These are phyloP conservation scores for Papiliotrema fonsecae DNA, from an alignment of 1,284 basidiomycete genomes.

Conservation along the genomic window DNA sequence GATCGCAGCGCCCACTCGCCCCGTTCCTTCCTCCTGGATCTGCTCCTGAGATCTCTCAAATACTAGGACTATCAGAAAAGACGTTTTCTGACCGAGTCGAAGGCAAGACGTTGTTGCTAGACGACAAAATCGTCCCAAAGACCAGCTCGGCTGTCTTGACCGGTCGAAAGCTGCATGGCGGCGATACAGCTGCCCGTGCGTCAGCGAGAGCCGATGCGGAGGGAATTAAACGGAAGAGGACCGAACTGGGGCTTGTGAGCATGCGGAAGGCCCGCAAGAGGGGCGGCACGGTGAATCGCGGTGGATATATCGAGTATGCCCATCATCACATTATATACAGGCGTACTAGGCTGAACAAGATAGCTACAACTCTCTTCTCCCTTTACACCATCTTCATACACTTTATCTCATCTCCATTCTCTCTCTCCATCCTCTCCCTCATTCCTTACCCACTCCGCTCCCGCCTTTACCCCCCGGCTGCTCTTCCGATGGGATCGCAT, in stretches of 20 bases:
- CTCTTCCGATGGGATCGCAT: slow-evolving; percentile 27
- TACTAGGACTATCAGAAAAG: slow-evolving; percentile 21
- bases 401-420: slow-evolving; percentile 34
- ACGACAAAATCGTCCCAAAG: background rate
- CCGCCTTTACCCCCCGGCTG: slow-evolving; percentile 15
- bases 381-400: slow-evolving; percentile 41
- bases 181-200: slow-evolving; percentile 13
- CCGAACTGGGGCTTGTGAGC: slow-evolving; percentile 11
- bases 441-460: slow-evolving; percentile 24
- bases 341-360: background rate
- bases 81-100: slow-evolving; percentile 28
- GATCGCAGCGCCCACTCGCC: slow-evolving; percentile 16
- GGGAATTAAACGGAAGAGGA: slow-evolving; percentile 1
- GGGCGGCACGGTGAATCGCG: slow-evolving; percentile 13
- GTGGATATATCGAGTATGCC: slow-evolving; percentile 28
- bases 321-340: background rate
- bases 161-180: slow-evolving; percentile 31
- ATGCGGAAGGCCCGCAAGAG: slow-evolving; percentile 19
- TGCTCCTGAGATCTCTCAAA: slow-evolving; percentile 10
- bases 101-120: slow-evolving; percentile 32
- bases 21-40: slow-evolving; percentile 9
- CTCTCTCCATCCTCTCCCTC: slow-evolving; percentile 24
- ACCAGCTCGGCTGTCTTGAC: slow-evolving; percentile 15
- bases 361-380: slow-evolving; percentile 38
- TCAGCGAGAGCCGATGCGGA: slow-evolving; percentile 15